These are phyloP conservation scores for Boletus rex-veris DNA, from an alignment of 768 basidiomycete species.

Conservation along the genomic window DNA sequence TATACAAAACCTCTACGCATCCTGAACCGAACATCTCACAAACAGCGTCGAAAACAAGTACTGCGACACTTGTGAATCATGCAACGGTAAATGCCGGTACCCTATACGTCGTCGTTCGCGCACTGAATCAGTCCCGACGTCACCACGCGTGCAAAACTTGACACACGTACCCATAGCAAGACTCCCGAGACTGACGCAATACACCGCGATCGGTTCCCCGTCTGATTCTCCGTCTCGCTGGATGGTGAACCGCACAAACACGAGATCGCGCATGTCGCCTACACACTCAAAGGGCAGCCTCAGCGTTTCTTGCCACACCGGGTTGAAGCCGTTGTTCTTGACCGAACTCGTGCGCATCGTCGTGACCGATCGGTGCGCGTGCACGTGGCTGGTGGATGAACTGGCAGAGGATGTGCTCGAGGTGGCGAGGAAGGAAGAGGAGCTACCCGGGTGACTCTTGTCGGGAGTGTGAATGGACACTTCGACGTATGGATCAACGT, in stretches of 20 bases:
- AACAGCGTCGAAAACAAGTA: slow-evolving; percentile 94
- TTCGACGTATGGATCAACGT: slow-evolving; percentile 76
- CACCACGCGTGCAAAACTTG: background rate
- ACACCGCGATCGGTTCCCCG: slow-evolving; percentile 65
- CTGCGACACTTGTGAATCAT: slow-evolving; percentile 83
- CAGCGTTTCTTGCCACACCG: slow-evolving; percentile 73
- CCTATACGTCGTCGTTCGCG: slow-evolving; percentile 41
- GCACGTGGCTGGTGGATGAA: slow-evolving; percentile 4
- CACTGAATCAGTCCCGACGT: background rate
- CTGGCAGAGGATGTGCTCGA: slow-evolving; percentile 1
- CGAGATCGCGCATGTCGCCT: slow-evolving; percentile 73
- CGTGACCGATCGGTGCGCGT: slow-evolving; percentile 45
- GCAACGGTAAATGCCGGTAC: slow-evolving; percentile 85
- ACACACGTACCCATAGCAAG: slow-evolving; percentile 63
- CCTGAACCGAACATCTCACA: slow-evolving; percentile 55
- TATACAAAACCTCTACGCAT: slow-evolving; percentile 12
- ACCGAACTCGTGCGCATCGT: slow-evolving; percentile 58
- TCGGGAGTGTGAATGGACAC: slow-evolving; percentile 75
- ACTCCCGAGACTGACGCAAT: slow-evolving; percentile 68
- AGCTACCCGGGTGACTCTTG: slow-evolving; percentile 43
- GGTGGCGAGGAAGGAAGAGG: slow-evolving; percentile 8
- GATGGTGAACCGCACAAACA: slow-evolving; percentile 80
- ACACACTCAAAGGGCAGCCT: slow-evolving; percentile 72
- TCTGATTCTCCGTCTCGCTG: slow-evolving; percentile 61
- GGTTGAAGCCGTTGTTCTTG: slow-evolving; percentile 91